phyloP scores from a whole-genome alignment of 192 early-diverging fungal genomes.

The Rhizoclosmatium globosum region DNA sequence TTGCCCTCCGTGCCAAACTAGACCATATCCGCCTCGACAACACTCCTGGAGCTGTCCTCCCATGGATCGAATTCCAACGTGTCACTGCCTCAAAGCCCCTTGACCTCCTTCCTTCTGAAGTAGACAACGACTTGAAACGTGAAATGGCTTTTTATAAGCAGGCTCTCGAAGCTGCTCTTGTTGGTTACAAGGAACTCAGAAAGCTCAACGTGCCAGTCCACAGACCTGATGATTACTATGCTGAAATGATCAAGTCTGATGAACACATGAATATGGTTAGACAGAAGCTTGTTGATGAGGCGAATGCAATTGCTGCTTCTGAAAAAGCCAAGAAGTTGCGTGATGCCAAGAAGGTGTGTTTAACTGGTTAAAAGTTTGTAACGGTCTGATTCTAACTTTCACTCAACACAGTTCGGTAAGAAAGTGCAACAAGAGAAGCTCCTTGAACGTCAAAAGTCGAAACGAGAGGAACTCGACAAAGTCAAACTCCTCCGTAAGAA shows the following conservation, averaged over 20 bases:
- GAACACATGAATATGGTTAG: constrained; percentile 92
- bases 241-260: constrained; percentile 98
- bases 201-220: constrained; percentile 77
- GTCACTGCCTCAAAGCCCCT: constrained; percentile 51
- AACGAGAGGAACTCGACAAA: constrained; percentile 90
- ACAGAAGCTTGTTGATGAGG: constrained; percentile 86
- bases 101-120: constrained; percentile 54
- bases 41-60: constrained; percentile 42
- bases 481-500: constrained; percentile 90
- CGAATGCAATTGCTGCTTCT: constrained; percentile 76
- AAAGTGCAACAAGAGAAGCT: constrained; percentile 95
- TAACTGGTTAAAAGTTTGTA: background rate
- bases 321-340: constrained; percentile 89
- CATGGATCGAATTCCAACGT: constrained; percentile 57
- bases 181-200: constrained; percentile 68
- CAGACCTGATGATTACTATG: constrained; percentile 95
- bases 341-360: constrained; percentile 79
- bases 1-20: constrained; percentile 48
- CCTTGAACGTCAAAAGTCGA: constrained; percentile 84
- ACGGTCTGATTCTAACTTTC: background rate
- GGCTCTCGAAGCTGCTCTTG: constrained; percentile 79
- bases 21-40: constrained; percentile 49
- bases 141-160: constrained; percentile 95
- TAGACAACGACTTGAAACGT: constrained; percentile 89
- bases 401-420: constrained; percentile 79